phyloP scores from a whole-genome alignment of 169 alveolate genomes.

The Plasmodium yoelii region DNA sequence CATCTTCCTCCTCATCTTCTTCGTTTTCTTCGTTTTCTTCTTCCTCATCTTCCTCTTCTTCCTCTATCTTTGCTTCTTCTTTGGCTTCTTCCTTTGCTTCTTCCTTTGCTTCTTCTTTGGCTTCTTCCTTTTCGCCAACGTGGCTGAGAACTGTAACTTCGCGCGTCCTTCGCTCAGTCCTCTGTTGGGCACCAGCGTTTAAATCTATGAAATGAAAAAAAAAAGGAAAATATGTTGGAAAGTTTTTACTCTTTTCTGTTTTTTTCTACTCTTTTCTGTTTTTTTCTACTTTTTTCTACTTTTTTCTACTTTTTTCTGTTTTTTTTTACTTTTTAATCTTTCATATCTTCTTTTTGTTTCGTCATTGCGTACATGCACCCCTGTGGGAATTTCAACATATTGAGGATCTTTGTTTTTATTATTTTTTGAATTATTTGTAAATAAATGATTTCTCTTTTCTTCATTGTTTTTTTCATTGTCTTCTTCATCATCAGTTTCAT shows the following conservation, averaged over 20 bases:
- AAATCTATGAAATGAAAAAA: slow-evolving; percentile 2
- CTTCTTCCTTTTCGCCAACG: slow-evolving; percentile 11
- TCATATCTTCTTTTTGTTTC: slow-evolving; percentile 20
- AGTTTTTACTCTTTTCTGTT: not conserved
- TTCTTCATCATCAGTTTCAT: slow-evolving; percentile 24
- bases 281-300: slow-evolving; percentile 1
- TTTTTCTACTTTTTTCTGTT: not conserved
- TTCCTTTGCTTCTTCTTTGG: slow-evolving; percentile 1
- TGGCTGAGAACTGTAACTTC: slow-evolving; percentile 35
- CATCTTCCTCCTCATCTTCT: not conserved
- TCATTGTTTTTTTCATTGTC: slow-evolving; percentile 24
- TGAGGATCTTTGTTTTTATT: not conserved
- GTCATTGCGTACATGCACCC: not conserved
- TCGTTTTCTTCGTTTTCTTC: not conserved
- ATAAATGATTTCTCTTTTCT: not conserved
- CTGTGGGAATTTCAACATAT: not conserved
- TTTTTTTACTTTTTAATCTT: slow-evolving; percentile 58
- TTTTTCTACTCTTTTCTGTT: slow-evolving; percentile 12
- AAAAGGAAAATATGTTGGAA: too few species aligned
- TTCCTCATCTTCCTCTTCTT: not conserved
- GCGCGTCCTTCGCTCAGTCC: slow-evolving; percentile 25
- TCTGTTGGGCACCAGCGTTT: slow-evolving; percentile 29
- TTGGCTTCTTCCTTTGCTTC: not conserved
- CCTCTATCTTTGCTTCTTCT: not conserved
- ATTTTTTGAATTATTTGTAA: slow-evolving; percentile 4